Percentiles rank a stretch among this genome's conserved stretches.
Conservation (phyloP, 1,284 basidiomycete species). For the Rhodotorula sp. region DNA sequence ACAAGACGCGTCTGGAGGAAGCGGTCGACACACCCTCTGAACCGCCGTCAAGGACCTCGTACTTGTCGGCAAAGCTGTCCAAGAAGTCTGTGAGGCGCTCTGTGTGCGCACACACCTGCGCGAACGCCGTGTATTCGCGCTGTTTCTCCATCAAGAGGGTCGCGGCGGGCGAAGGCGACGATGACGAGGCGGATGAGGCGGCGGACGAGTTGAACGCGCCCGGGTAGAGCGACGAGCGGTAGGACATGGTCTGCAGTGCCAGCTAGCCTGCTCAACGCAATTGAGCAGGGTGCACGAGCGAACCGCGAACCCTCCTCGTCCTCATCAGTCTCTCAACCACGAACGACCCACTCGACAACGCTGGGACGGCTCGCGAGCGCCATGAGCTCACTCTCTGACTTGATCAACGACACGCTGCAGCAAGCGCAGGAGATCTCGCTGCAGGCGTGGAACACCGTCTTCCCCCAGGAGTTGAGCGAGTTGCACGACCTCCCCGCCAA, state of each 20-base stretch:
- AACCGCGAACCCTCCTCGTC: neutral
- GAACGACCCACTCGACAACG: too few species aligned
- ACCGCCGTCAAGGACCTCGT: conserved; percentile 34
- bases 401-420: neutral
- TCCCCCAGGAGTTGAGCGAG: conserved; percentile 12
- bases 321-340: neutral
- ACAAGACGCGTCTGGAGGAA: too few species aligned
- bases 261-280: too few species aligned
- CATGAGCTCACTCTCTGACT: conserved; percentile 10
- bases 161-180: neutral
- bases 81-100: conserved; percentile 24
- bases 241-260: conserved; percentile 6
- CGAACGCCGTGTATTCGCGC: conserved; percentile 37
- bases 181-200: neutral
- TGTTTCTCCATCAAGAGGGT: conserved; percentile 38
- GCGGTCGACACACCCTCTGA: conserved; percentile 26
- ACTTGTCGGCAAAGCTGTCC: conserved; percentile 26
- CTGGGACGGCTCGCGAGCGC: neutral
- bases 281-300: neutral
- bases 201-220: neutral
- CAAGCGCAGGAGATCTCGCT: neutral
- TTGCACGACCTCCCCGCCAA: conserved; percentile 23
- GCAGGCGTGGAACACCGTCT: conserved; percentile 18
- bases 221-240: conserved; percentile 21
- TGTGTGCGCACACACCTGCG: conserved; percentile 27